Conservation (phyloP, 768 basidiomycete genomes). For the Leccinum disarticulatum region DNA sequence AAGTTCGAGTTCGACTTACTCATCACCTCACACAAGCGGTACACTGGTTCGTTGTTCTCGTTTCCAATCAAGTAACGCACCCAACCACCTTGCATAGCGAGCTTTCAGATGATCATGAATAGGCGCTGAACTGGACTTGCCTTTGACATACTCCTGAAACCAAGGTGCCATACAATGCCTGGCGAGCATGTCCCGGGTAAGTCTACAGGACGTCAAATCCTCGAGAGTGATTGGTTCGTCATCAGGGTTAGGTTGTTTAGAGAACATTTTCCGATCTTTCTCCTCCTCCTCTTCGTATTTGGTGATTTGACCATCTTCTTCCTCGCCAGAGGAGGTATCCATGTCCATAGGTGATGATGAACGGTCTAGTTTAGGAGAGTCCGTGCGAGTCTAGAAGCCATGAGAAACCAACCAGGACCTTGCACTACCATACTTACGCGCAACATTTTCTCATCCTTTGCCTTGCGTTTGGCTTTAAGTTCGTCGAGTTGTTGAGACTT, state of each 20-base stretch:
- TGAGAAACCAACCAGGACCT: constrained; percentile 9
- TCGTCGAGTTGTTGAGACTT: constrained; percentile 79
- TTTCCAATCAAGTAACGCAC: constrained; percentile 80
- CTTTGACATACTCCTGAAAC: constrained; percentile 83
- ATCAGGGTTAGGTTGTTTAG: constrained; percentile 40
- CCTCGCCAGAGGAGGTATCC: constrained; percentile 79
- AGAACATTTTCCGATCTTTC: constrained; percentile 51
- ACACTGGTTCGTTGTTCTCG: constrained; percentile 58
- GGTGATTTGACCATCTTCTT: constrained; percentile 74
- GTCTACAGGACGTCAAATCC: constrained; percentile 59
- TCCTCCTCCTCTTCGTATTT: constrained; percentile 76
- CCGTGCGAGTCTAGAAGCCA: constrained; percentile 41
- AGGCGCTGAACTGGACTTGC: constrained; percentile 38
- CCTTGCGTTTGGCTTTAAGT: constrained; percentile 81
- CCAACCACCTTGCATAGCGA: constrained; percentile 60
- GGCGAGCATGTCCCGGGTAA: constrained; percentile 71
- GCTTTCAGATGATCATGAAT: constrained; percentile 8
- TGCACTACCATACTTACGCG: constrained; percentile 48
- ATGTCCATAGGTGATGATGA: constrained; percentile 84
- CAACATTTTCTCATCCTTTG: constrained; percentile 85
- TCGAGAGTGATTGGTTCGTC: constrained; percentile 51
- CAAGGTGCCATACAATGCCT: constrained; percentile 74
- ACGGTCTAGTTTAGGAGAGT: constrained; percentile 66
- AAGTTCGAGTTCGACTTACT: constrained; percentile 50
- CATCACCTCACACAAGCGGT: constrained; percentile 78